Evolutionary conservation across 2,329 filamentous ascomycete genomes (phyloP), one percentile per base, ranked within the genome.

Genomic region (Alternaria conjuncta): DNA sequence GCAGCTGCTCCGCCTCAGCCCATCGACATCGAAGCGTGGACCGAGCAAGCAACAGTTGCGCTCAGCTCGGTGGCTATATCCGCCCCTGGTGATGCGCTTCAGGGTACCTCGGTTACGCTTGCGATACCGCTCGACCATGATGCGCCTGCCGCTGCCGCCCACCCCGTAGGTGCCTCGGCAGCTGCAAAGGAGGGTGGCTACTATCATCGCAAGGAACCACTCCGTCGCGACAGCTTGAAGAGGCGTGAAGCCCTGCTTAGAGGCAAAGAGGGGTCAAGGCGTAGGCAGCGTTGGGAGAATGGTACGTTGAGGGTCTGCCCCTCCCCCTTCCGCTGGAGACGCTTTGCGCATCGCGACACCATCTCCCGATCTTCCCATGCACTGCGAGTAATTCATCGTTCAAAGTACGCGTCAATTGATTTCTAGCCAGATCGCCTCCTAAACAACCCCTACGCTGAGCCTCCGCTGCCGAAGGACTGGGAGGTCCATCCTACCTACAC

Each of bases 221-320:
- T 88, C 49, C 83, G 86, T 32, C 85, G 88, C 55, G 89, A 91
- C 72, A 90, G 87, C 71, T 72, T 88, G 73, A 89, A 88, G 74
- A 81, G 87, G 55, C 89, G 94, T 18, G 93, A 97, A 69, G 88
- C 89, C 3, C 77, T 97, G 56, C 84, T 96, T 30, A 96, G 94
- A 82, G 95, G 95, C 60, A 97, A 96, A 71, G 94, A 97, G 80
- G 95, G 95, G 32, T 95, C 89, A 72, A 88, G 95, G 36, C 90
- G 95, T 74, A 86, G 95, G 54, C 90, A 95, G 72, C 87, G 95
- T 60, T 98, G 94, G 94, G 96, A 99, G 84, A 99, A 98, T 80
- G 92, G 93, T 96, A 78, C 57, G 56, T 68, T 20, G 55, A 57
- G 50, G 62, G 46, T 47, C 36, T 47, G 44, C 53, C 59, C 53